Conservation (phyloP, 331 rosid species). For the Phaseolus coccineus region DNA sequence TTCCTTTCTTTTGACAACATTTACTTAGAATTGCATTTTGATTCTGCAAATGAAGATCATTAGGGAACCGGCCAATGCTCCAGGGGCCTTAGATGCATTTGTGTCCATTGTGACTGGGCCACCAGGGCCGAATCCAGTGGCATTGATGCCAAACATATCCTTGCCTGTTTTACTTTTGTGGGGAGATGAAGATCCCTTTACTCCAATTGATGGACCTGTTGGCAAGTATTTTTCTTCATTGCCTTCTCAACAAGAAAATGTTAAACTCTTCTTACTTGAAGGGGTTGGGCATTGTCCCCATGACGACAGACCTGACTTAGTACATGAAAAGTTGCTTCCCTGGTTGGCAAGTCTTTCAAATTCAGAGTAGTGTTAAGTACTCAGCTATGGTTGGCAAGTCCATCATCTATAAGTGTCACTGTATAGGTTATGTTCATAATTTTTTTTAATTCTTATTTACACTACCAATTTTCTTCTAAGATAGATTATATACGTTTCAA, state of each 20-base stretch:
- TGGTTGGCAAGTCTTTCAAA: slow-evolving; percentile 77
- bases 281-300: slow-evolving; percentile 99
- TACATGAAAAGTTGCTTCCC: slow-evolving; percentile 80
- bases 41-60: slow-evolving; percentile 64
- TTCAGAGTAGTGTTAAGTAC: slow-evolving; percentile 33
- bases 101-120: slow-evolving; percentile 90
- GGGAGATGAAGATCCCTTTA: slow-evolving; percentile 92
- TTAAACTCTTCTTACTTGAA: slow-evolving; percentile 64
- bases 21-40: slow-evolving; percentile 34
- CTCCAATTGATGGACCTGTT: slow-evolving; percentile 97
- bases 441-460: slow-evolving; percentile 29
- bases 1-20: neutral
- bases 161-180: slow-evolving; percentile 78
- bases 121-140: slow-evolving; percentile 87
- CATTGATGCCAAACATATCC: slow-evolving; percentile 71
- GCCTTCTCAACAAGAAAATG: slow-evolving; percentile 62
- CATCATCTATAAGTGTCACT: slow-evolving; percentile 14
- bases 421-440: slow-evolving; percentile 33
- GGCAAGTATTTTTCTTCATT: slow-evolving; percentile 78
- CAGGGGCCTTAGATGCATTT: slow-evolving; percentile 89
- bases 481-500: slow-evolving; percentile 1
- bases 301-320: slow-evolving; percentile 85
- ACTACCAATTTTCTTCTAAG: slow-evolving; percentile 9
- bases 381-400: neutral
- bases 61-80: slow-evolving; percentile 69